Evolutionary conservation across 352 stramenopile genomes (phyloP).

Genomic region (Phytophthora pluvialis): DNA sequence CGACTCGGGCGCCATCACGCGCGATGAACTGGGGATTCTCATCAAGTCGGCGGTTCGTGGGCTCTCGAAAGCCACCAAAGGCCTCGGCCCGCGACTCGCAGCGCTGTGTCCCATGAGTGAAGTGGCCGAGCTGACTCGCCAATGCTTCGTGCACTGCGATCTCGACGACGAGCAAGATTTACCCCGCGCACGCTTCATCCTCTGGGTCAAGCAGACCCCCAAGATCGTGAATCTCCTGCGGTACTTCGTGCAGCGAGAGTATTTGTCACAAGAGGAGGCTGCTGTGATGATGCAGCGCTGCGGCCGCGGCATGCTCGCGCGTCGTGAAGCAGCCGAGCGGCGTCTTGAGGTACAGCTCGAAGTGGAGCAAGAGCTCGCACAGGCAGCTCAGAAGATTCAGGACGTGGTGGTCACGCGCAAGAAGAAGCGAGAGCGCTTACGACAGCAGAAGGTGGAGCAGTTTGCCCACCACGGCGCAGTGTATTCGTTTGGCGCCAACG

Average conservation of each 20-base stretch:
- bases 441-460: slow-evolving; percentile 72
- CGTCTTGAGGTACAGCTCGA: slow-evolving; percentile 64
- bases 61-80: slow-evolving; percentile 70
- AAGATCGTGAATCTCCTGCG: slow-evolving; percentile 77
- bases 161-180: slow-evolving; percentile 76
- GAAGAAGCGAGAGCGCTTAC: slow-evolving; percentile 67
- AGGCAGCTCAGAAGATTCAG: slow-evolving; percentile 68
- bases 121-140: slow-evolving; percentile 58
- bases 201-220: slow-evolving; percentile 72
- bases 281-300: slow-evolving; percentile 62
- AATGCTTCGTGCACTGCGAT: slow-evolving; percentile 73
- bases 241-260: slow-evolving; percentile 76
- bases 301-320: slow-evolving; percentile 57
- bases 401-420: slow-evolving; percentile 70
- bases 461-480: slow-evolving; percentile 74
- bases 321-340: slow-evolving; percentile 51
- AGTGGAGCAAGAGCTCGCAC: slow-evolving; percentile 57
- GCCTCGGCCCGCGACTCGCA: slow-evolving; percentile 59
- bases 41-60: slow-evolving; percentile 75
- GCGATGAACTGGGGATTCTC: slow-evolving; percentile 77
- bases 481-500: slow-evolving; percentile 75
- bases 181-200: slow-evolving; percentile 51
- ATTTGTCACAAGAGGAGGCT: slow-evolving; percentile 60
- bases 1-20: slow-evolving; percentile 64
- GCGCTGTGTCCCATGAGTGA: slow-evolving; percentile 66